These are phyloP conservation scores for Tricharina praecox DNA, from an alignment of 495 filamentous ascomycete genomes.

Conservation along the genomic window DNA sequence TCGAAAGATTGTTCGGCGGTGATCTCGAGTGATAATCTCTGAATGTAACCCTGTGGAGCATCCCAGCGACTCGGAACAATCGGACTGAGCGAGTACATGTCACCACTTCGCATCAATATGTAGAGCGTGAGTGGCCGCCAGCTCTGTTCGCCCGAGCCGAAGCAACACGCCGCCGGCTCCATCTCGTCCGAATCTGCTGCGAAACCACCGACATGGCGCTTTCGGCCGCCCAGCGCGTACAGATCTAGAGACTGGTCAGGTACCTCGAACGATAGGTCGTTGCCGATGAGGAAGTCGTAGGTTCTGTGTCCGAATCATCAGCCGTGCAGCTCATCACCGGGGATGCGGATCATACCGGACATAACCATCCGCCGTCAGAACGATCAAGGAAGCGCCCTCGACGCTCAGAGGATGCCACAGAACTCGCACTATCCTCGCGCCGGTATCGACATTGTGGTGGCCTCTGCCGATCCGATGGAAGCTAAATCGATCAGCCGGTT, in stretches of 20 bases:
- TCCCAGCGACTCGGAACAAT: slow-evolving; percentile 25
- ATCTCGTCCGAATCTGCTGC: slow-evolving; percentile 18
- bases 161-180: slow-evolving; percentile 24
- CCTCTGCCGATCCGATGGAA: slow-evolving; percentile 17
- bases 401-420: slow-evolving; percentile 26
- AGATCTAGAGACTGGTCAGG: slow-evolving; percentile 23
- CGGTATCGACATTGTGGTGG: slow-evolving; percentile 9
- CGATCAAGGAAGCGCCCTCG: slow-evolving; percentile 23
- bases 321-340: background rate
- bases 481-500: slow-evolving; percentile 8
- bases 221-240: slow-evolving; percentile 13
- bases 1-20: slow-evolving; percentile 19
- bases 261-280: slow-evolving; percentile 16
- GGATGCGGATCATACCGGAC: slow-evolving; percentile 14
- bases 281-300: slow-evolving; percentile 22
- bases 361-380: slow-evolving; percentile 21
- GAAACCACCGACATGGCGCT: slow-evolving; percentile 16
- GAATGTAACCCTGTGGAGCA: slow-evolving; percentile 19
- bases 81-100: slow-evolving; percentile 22
- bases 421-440: slow-evolving; percentile 16
- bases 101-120: slow-evolving; percentile 25
- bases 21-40: slow-evolving; percentile 22
- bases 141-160: slow-evolving; percentile 15
- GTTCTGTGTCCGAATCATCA: slow-evolving; percentile 9
- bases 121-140: slow-evolving; percentile 26